These are phyloP conservation scores for Globisporangium barbulae DNA, from an alignment of 352 stramenopile genomes.

Conservation along the genomic window DNA sequence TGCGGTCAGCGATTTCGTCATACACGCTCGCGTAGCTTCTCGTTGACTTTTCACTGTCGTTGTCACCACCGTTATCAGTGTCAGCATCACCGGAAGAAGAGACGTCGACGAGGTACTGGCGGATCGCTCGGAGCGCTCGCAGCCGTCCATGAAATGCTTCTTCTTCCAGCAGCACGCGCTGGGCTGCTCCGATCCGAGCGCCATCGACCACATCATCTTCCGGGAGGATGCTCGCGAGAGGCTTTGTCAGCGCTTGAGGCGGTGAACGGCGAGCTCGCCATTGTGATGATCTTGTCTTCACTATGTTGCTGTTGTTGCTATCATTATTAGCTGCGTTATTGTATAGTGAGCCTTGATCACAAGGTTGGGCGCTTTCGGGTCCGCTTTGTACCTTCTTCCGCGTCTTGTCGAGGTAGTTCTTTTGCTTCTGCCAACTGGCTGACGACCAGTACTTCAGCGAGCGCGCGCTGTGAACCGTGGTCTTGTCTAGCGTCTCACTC, in stretches of 20 bases:
- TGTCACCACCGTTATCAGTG: neutral
- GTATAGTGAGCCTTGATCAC: neutral
- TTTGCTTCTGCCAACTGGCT: slow-evolving; percentile 19
- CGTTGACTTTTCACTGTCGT: neutral
- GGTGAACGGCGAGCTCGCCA: slow-evolving; percentile 17
- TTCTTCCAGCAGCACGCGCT: slow-evolving; percentile 38
- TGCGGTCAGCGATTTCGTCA: slow-evolving; percentile 24
- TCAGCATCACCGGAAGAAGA: neutral
- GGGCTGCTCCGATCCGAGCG: slow-evolving; percentile 27
- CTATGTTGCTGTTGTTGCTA: neutral
- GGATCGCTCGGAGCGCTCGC: slow-evolving; percentile 16
- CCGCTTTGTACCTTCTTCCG: neutral
- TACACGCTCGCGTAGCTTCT: slow-evolving; percentile 18
- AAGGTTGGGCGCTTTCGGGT: neutral
- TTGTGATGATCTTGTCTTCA: neutral
- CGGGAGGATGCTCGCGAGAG: slow-evolving; percentile 42
- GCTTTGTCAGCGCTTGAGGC: slow-evolving; percentile 30
- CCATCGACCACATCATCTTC: slow-evolving; percentile 48
- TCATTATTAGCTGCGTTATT: neutral
- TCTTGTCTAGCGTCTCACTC: slow-evolving; percentile 11
- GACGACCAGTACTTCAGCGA: slow-evolving; percentile 32
- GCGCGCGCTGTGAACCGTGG: slow-evolving; percentile 17
- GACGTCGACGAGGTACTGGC: slow-evolving; percentile 14
- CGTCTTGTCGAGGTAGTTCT: neutral
- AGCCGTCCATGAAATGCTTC: slow-evolving; percentile 41